phyloP scores from a whole-genome alignment of 257 asterid species.

The Asclepias syriaca region DNA sequence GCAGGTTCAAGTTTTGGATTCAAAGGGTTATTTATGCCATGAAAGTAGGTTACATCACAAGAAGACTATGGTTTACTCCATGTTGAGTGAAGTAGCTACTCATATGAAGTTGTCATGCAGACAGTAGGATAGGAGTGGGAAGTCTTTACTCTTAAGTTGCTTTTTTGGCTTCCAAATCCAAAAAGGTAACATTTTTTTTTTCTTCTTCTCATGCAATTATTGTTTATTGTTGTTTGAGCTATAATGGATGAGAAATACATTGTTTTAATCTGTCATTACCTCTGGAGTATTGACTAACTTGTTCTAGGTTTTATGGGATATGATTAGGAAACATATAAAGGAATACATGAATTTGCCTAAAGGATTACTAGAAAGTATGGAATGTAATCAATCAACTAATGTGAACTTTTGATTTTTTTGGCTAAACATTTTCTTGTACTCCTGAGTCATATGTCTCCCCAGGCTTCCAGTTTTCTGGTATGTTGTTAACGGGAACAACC shows the following conservation, averaged over 20 bases:
- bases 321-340: slow-evolving; percentile 1
- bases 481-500: slow-evolving; percentile 54
- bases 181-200: background rate
- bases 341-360: slow-evolving; percentile 1
- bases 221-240: background rate
- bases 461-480: slow-evolving; percentile 70
- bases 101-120: slow-evolving; percentile 22
- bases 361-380: background rate
- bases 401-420: slow-evolving; percentile 12
- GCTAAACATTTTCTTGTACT: slow-evolving; percentile 51
- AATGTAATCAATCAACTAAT: slow-evolving; percentile 1
- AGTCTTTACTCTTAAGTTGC: background rate
- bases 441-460: slow-evolving; percentile 77
- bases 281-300: background rate
- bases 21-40: background rate
- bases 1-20: slow-evolving; percentile 17
- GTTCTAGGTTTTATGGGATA: background rate
- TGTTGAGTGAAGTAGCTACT: slow-evolving; percentile 29
- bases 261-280: background rate
- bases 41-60: slow-evolving; percentile 18
- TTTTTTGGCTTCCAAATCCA: background rate
- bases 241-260: background rate
- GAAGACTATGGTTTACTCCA: slow-evolving; percentile 27
- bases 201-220: background rate
- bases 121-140: slow-evolving; percentile 4